Evolutionary conservation across 148 eudicot species (phyloP), one percentile per base, ranked within the genome.

Genomic region (Rhododendron henanense): DNA sequence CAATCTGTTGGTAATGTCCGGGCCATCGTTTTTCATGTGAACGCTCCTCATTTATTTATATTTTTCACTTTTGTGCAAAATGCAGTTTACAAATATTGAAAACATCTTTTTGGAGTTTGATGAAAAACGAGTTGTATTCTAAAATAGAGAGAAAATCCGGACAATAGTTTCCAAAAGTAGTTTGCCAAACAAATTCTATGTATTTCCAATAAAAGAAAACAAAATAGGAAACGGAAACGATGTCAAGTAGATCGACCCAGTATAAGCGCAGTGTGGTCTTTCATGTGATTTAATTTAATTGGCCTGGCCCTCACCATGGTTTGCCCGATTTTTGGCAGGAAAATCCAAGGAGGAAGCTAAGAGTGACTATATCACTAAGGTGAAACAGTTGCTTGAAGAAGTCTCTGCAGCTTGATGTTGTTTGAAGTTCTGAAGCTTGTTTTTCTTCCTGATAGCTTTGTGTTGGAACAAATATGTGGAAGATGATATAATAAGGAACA

Each of bases 301-400:
- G 57, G 78, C 50, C 61, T 69, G 57, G 78, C 50, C 61, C 15
- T 84, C 37, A 75, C 6, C 14, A 13, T 51, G 7, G 23, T 16
- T 53, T 15, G 3, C 11, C 37, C 13, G 33, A 16, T 35, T 37
- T 63, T 14, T 85, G 86, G 87, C 91, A 97, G 99, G 95, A 89
- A 95, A 93, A 94, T 87, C 95, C 25, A 84, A 86, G 79, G 99
- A 97, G 5, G 96, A 93, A 57, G 91, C 94, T n/a, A 95, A 92
- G 99, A 88, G 78, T 59, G 96, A 95, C 76, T 97, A 97, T 85
- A 92, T 97, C 91, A 97, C 99, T 71, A 97, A 97, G 95, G 99
- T 91, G 90, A 97, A 97, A 87, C 98, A 95, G 88, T 84, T 97
- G 91, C 87, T 89, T 78, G 99, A 95, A 91, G 95, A 90, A 87